phyloP scores from a whole-genome alignment of 2,329 filamentous ascomycete species.

The Lecanosticta acicola region DNA sequence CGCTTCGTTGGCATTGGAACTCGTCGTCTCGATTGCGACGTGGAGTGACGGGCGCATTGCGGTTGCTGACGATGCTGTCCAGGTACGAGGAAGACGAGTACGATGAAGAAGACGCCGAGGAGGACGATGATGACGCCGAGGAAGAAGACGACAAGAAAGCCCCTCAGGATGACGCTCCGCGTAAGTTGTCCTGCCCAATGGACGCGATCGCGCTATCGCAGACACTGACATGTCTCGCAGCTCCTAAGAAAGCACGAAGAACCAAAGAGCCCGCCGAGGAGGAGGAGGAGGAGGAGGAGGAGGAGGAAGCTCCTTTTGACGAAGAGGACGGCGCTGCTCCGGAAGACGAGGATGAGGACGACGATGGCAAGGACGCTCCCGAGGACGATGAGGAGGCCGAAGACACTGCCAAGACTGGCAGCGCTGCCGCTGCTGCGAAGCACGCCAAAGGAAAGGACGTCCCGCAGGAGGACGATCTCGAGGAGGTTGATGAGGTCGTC shows the following conservation, averaged over 20 bases:
- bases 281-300: conserved; percentile 4
- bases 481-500: conserved; percentile 14
- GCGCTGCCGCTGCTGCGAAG: conserved; percentile 29
- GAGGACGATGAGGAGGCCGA: conserved; percentile 29
- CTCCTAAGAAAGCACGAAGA: conserved; percentile 22
- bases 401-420: conserved; percentile 25
- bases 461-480: conserved; percentile 28
- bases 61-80: neutral
- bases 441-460: conserved; percentile 26
- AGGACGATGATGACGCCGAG: conserved; percentile 12
- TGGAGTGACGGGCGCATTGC: too few relatives aligned
- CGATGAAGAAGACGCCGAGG: conserved; percentile 9
- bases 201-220: neutral
- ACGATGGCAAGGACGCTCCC: conserved; percentile 2
- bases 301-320: conserved; percentile 5
- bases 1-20: neutral
- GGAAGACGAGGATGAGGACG: conserved; percentile 10
- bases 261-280: conserved; percentile 18
- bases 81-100: conserved; percentile 15
- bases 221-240: conserved; percentile 2
- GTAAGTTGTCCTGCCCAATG: neutral
- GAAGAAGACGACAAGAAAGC: conserved; percentile 2
- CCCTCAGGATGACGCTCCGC: conserved; percentile 9
- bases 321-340: conserved; percentile 16
- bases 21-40: neutral